A percentile compares a stretch with the other conserved stretches of the same genome.
Conservation (phyloP, 2,329 filamentous ascomycete species). For the Allantophomopsis cytisporea region DNA sequence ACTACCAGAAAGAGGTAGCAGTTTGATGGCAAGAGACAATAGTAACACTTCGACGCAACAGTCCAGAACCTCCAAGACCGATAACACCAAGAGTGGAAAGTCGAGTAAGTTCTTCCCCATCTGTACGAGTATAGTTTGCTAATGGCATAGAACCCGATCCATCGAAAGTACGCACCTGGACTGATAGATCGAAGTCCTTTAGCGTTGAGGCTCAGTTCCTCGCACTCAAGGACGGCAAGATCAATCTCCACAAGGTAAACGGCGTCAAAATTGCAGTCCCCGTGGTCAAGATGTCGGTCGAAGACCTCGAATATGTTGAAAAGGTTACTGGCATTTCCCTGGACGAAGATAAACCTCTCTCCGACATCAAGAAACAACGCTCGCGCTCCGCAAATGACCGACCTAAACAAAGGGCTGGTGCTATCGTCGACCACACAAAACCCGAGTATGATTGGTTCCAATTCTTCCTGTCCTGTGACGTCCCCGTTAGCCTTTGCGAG, state of each 20-base stretch:
- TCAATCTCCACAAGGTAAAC: constrained; percentile 95
- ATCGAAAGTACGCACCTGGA: constrained; percentile 80
- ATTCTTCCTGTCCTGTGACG: constrained; percentile 88
- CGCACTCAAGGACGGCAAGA: constrained; percentile 86
- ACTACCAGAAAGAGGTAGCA: constrained; percentile 69
- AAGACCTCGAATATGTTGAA: constrained; percentile 93
- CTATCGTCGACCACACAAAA: constrained; percentile 48
- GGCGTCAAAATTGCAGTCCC: constrained; percentile 98
- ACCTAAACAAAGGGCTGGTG: constrained; percentile 32
- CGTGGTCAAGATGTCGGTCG: constrained; percentile 85
- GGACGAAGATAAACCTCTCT: constrained; percentile 83
- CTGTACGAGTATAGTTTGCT: constrained; percentile 3
- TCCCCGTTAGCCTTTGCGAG: constrained; percentile 86
- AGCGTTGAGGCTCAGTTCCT: constrained; percentile 96
- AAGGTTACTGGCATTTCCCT: constrained; percentile 73
- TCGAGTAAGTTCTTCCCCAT: constrained; percentile 44
- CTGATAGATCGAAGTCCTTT: constrained; percentile 87
- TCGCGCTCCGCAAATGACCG: constrained; percentile 6
- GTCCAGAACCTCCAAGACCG: constrained; percentile 31
- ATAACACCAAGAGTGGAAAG: constrained; percentile 29
- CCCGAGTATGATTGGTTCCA: constrained; percentile 97
- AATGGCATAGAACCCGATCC: constrained; percentile 58
- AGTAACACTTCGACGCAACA: constrained; percentile 57
- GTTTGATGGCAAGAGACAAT: constrained; percentile 53
- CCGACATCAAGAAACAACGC: constrained; percentile 51